Evolutionary conservation across 768 basidiomycete species (phyloP).

Genomic region (Dictyophora rubrovolvata): DNA sequence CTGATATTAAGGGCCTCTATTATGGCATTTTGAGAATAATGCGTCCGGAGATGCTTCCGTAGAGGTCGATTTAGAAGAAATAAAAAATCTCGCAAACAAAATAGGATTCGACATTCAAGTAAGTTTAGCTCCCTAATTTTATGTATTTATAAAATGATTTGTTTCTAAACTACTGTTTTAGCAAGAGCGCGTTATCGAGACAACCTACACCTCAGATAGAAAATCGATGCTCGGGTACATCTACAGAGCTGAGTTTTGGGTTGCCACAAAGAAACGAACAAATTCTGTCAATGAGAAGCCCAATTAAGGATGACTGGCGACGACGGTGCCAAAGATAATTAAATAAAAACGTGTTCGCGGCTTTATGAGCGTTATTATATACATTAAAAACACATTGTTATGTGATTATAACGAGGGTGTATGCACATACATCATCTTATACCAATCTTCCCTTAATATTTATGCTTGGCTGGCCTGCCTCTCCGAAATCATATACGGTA

Average conservation of each 20-base stretch:
- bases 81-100: slow-evolving; percentile 58
- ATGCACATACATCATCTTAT: too few relatives aligned
- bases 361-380: too few relatives aligned
- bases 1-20: slow-evolving; percentile 53
- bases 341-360: too few relatives aligned
- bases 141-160: too few relatives aligned
- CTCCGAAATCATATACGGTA: too few relatives aligned
- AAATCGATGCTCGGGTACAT: slow-evolving; percentile 76
- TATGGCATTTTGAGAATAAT: slow-evolving; percentile 99
- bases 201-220: slow-evolving; percentile 79
- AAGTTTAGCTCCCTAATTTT: slow-evolving; percentile 19
- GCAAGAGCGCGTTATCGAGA: slow-evolving; percentile 73
- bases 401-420: too few relatives aligned
- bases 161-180: slow-evolving; percentile 20
- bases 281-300: neutral
- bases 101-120: slow-evolving; percentile 82
- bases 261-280: slow-evolving; percentile 37
- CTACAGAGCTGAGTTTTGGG: slow-evolving; percentile 83
- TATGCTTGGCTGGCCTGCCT: too few relatives aligned
- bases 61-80: slow-evolving; percentile 83
- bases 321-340: too few relatives aligned
- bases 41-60: slow-evolving; percentile 68
- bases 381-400: too few relatives aligned
- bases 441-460: too few relatives aligned
- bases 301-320: too few relatives aligned